Conservation (phyloP, 2,329 filamentous ascomycete genomes). For the Sporothrix luriei region DNA sequence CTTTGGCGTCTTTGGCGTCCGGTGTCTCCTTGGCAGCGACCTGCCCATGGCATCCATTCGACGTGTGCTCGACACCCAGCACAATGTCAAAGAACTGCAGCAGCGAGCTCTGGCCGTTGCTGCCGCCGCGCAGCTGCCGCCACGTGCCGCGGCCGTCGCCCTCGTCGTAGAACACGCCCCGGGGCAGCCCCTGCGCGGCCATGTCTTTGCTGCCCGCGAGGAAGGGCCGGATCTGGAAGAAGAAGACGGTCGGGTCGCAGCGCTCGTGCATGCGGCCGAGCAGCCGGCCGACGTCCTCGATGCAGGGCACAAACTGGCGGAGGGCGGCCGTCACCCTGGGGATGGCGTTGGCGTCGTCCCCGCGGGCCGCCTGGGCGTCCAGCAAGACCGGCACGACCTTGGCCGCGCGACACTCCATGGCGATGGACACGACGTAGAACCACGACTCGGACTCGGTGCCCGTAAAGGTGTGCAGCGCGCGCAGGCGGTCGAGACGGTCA, state of each 20-base stretch:
- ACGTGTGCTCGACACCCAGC: slow-evolving; percentile 77
- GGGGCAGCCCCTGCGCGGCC: slow-evolving; percentile 71
- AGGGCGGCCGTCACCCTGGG: slow-evolving; percentile 56
- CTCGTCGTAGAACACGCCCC: slow-evolving; percentile 82
- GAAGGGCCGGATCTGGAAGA: slow-evolving; percentile 83
- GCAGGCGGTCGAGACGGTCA: slow-evolving; percentile 68
- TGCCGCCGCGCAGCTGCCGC: slow-evolving; percentile 80
- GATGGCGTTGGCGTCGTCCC: slow-evolving; percentile 62
- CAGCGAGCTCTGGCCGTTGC: slow-evolving; percentile 93
- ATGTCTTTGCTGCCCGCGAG: slow-evolving; percentile 93
- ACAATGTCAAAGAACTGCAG: slow-evolving; percentile 97
- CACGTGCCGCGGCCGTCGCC: slow-evolving; percentile 67
- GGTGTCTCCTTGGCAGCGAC: slow-evolving; percentile 54
- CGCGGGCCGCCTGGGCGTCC: slow-evolving; percentile 69
- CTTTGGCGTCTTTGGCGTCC: slow-evolving; percentile 52
- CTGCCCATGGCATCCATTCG: slow-evolving; percentile 43
- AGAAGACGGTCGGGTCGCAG: slow-evolving; percentile 86
- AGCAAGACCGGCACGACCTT: slow-evolving; percentile 76
- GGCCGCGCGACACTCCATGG: slow-evolving; percentile 82
- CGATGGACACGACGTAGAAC: slow-evolving; percentile 88
- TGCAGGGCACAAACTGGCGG: slow-evolving; percentile 63
- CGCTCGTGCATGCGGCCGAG: slow-evolving; percentile 85
- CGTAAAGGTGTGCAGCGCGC: slow-evolving; percentile 79
- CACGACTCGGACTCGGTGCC: slow-evolving; percentile 88
- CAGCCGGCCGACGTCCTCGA: slow-evolving; percentile 68